Evolutionary conservation across 2,329 filamentous ascomycete genomes (phyloP).

Genomic region (Stromatinia cepivora): DNA sequence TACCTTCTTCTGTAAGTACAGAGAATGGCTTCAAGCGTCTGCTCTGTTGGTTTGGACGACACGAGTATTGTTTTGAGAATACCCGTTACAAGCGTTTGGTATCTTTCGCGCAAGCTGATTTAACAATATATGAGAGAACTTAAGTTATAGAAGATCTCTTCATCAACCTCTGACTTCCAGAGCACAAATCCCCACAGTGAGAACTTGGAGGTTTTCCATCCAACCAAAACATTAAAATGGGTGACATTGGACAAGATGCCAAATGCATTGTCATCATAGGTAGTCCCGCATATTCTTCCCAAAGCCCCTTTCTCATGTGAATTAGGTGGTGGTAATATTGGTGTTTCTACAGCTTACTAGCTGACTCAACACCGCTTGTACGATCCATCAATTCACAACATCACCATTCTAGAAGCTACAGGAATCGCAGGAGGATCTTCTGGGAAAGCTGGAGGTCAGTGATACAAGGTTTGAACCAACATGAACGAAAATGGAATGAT

Average conservation of each 20-base stretch:
- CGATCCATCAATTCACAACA: conserved; percentile 68
- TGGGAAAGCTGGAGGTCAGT: conserved; percentile 78
- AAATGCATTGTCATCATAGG: conserved; percentile 14
- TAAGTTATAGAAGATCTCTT: neutral
- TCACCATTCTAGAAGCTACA: conserved; percentile 83
- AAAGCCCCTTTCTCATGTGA: neutral
- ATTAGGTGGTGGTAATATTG: conserved; percentile 78
- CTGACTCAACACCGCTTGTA: conserved; percentile 81
- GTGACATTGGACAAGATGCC: neutral
- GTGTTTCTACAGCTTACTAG: conserved; percentile 85
- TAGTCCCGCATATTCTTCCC: neutral
- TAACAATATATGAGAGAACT: neutral
- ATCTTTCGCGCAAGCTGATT: neutral
- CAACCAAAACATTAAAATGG: neutral
- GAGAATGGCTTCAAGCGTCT: neutral
- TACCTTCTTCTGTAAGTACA: neutral
- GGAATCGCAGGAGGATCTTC: conserved; percentile 82
- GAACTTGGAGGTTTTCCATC: neutral
- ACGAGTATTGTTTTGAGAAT: neutral
- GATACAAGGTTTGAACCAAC: neutral
- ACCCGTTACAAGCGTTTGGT: neutral
- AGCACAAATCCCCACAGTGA: neutral
- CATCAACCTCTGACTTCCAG: neutral
- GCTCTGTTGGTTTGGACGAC: neutral
- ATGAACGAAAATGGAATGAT: neutral